Conservation (phyloP, 2,329 filamentous ascomycete species). For the Lasiodiplodia theobromae region DNA sequence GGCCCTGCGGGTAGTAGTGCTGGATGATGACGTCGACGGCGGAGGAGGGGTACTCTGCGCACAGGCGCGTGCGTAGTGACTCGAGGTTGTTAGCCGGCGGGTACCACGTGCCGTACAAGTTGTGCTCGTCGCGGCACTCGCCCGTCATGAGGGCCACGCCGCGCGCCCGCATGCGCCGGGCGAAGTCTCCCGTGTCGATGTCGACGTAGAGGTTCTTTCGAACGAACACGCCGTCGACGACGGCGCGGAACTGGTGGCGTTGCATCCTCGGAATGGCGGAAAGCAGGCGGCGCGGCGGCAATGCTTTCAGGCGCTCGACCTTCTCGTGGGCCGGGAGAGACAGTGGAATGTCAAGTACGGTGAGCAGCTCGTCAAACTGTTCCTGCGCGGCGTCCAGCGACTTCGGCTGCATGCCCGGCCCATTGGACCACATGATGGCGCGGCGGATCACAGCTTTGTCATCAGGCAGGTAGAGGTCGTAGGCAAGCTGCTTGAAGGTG, state of each 20-base stretch:
- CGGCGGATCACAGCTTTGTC: conserved; percentile 57
- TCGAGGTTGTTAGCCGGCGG: conserved; percentile 53
- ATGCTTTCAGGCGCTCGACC: conserved; percentile 52
- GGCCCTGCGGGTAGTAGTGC: conserved; percentile 47
- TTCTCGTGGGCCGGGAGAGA: conserved; percentile 52
- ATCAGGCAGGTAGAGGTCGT: conserved; percentile 60
- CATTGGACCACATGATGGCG: conserved; percentile 62
- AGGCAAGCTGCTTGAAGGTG: conserved; percentile 63
- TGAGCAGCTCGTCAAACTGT: conserved; percentile 61
- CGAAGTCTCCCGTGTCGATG: conserved; percentile 59
- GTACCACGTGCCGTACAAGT: conserved; percentile 59
- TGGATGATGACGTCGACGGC: conserved; percentile 54
- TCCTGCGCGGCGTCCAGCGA: conserved; percentile 53
- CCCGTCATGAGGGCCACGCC: conserved; percentile 60
- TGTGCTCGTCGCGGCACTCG: conserved; percentile 62
- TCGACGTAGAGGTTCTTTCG: conserved; percentile 51
- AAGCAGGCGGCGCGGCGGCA: conserved; percentile 51
- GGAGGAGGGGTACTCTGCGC: conserved; percentile 59
- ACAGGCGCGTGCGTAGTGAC: conserved; percentile 54
- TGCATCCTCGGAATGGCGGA: conserved; percentile 50
- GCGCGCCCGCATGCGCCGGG: conserved; percentile 51
- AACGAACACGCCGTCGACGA: conserved; percentile 59
- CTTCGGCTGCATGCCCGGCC: conserved; percentile 62
- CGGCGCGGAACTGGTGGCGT: conserved; percentile 62
- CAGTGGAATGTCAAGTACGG: conserved; percentile 52